Evolutionary conservation across 2,329 filamentous ascomycete genomes (phyloP), one percentile per base, ranked within the genome.

Genomic region (Penicillium sp.): DNA sequence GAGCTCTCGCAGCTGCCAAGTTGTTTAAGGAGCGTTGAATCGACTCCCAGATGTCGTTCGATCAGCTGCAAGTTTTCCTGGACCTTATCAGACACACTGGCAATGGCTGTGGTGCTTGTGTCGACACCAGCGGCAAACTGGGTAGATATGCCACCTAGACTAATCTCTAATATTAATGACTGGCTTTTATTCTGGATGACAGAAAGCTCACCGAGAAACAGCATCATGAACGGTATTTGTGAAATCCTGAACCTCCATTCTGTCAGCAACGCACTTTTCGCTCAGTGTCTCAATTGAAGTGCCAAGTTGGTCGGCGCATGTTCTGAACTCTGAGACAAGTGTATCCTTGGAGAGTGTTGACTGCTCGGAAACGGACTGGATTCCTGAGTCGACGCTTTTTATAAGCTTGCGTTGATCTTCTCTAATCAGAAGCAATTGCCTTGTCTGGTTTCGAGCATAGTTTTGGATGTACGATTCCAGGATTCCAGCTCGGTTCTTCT

Each of bases 391-490:
- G 7, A 67, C 13, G 5, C 47, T 58, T 8, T 49, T 52, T 1
- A 52, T 27, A 14, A 65, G 47, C 10, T 51, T 51, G n/a, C 47
- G 35, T 34, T 68, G 64, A n/a, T 56, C 54, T 5, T 47, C 39
- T 47, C 42, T 54, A 14, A 67, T 47, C 10, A 57, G 20, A 3
- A 35, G 43, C 6, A 66, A 29, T 18, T 55, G 52, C 22, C 46
- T 55, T 3, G 51, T 44, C 26, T 67, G 63, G 7, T 35, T 44
- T 13, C 44, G 52, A 16, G 61, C 56, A 31, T 49, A 51, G 7
- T 52, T 58, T 27, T 62, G 59, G 11, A 70, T 68, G 29, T 64
- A 68, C 3, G 54, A 44, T 35, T 70, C 67, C 3, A 70, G 54
- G 2, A 45, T 56, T 2, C 44, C 46, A 0, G 54, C 55, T 40